These are phyloP conservation scores for Phlebiopsis gigantea DNA, from an alignment of 768 basidiomycete species.

Conservation along the genomic window DNA sequence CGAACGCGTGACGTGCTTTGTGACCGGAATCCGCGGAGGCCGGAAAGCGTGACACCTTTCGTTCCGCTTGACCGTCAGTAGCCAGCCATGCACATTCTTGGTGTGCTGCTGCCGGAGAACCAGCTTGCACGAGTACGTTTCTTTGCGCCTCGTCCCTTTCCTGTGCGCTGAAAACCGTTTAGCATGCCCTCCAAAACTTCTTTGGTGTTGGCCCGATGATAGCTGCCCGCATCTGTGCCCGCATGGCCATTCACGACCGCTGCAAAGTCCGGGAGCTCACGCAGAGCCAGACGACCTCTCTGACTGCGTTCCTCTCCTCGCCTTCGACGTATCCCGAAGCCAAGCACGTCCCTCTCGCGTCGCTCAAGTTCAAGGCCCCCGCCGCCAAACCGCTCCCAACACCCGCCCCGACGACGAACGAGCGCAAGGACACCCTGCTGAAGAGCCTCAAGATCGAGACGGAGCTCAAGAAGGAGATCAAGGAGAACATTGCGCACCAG, in stretches of 20 bases:
- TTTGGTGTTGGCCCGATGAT: constrained; percentile 81
- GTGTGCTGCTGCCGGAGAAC: constrained; percentile 73
- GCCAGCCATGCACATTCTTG: constrained; percentile 68
- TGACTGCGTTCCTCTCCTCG: constrained; percentile 93
- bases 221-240: constrained; percentile 80
- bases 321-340: constrained; percentile 71
- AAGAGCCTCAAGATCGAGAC: constrained; percentile 80
- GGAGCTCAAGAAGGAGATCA: constrained; percentile 74
- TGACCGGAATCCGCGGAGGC: background rate
- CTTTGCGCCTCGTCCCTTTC: background rate
- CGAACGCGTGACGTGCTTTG: background rate
- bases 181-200: constrained; percentile 90
- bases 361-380: constrained; percentile 45
- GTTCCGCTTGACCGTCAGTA: background rate
- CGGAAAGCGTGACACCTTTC: background rate
- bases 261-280: constrained; percentile 79
- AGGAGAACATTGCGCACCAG: constrained; percentile 91
- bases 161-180: background rate
- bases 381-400: constrained; percentile 25
- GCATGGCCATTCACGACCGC: constrained; percentile 86
- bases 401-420: constrained; percentile 14
- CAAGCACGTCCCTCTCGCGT: constrained; percentile 62
- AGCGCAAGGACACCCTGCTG: constrained; percentile 50
- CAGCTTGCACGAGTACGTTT: constrained; percentile 62
- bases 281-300: constrained; percentile 80